Evolutionary conservation across 2,329 filamentous ascomycete genomes (phyloP), one percentile per base, ranked within the genome.

Genomic region (Dryadomyces quercus-mongolicae): DNA sequence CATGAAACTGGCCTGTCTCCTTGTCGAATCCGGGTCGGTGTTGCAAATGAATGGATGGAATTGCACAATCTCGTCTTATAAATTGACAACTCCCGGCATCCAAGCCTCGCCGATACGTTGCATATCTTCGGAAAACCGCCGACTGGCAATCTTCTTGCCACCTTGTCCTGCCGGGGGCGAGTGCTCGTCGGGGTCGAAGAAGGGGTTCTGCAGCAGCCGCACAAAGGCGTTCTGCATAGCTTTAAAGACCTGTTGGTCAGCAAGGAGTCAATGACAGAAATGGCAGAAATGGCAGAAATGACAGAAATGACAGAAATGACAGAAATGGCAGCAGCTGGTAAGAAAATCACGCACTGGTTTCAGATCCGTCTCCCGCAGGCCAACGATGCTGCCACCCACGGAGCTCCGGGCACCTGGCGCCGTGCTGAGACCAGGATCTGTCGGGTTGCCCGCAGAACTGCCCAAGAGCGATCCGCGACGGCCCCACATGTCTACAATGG

Each of bases 171-270:
- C 68, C 3, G 72, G 66, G 50, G 85, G 86, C 58, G 78, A 78
- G 67, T 91, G 84, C 62, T 92, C 86, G 65, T 96, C 90, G 10
- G 92, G 92, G 49, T 86, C 83, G 68, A 91, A 97, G 70, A 98
- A 98, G 0, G 92, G 92, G 64, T 98, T 97, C 69, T 95, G 86
- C 60, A 97, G 72, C 52, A 98, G 73, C 58, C 82, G 75, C 55
- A 97, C 86, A 64, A 96, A 98, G 34, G 92, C 90, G n/a, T 80
- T 84, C 71, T 97, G 93, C 70, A 98, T 81, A 31, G 91, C 90
- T 65, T 85, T 82, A 65, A 98, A 98, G 25, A 93, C 61, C 62
- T 64, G 57, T 13, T 3, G 18, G 31, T 50, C 31, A 52, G 52
- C 4, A 7, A 21, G 38, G 18, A 49, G 22, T 18, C 5, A 53